Evolutionary conservation across 306 rosid genomes (phyloP), one percentile per base, ranked within the genome.

Genomic region (Luffa acutangula): DNA sequence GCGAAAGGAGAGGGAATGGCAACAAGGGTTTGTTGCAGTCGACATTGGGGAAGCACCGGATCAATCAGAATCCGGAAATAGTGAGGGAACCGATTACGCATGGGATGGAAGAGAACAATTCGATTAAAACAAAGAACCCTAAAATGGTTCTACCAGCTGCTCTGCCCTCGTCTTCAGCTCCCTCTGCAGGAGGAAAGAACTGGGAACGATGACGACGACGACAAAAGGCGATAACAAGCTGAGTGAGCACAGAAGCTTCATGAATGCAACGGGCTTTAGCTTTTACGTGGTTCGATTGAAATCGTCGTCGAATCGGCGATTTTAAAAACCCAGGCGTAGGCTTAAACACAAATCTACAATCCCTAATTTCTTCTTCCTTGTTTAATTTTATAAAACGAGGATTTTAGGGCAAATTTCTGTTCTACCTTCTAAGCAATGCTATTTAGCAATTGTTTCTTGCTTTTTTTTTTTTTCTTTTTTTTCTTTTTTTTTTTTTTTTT

Each of bases 31-130:
- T 75, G 78, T 52, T 31, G 78, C 58, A 17, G 78, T 36, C 3
- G 64, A 75, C 78, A 75, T 75, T 34, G 63, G 58, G 15, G 13
- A 75, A 34, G 77, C 77, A 20, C 77, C 77, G 59, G 77, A 73
- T 73, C 58, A 72, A 48, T 72, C 77, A 48, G 78, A 74, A 74
- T 14, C 78, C 78, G 59, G 25, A 74, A 51, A 74, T 15, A 6
- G 62, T 5, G 8, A 74, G 4, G 33, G 17, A 33, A 75, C 8
- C 58, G 78, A 75, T 75, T 52, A 75, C 78, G 78, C 78, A 75
- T 75, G 78, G 78, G 46, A 75, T 6, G 58, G 42, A 45, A 72
- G 6, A 33, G 60, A 66, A 18, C 73, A 39, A 66, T 51, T 51
- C 45, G 62, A 51, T 74, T 39, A 33, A 33, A 33, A 60, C 3